Percentiles rank a stretch among this genome's conserved stretches.
Evolutionary conservation across 495 filamentous ascomycete species (phyloP).

Genomic region (Polyplosphaeria fusca): DNA sequence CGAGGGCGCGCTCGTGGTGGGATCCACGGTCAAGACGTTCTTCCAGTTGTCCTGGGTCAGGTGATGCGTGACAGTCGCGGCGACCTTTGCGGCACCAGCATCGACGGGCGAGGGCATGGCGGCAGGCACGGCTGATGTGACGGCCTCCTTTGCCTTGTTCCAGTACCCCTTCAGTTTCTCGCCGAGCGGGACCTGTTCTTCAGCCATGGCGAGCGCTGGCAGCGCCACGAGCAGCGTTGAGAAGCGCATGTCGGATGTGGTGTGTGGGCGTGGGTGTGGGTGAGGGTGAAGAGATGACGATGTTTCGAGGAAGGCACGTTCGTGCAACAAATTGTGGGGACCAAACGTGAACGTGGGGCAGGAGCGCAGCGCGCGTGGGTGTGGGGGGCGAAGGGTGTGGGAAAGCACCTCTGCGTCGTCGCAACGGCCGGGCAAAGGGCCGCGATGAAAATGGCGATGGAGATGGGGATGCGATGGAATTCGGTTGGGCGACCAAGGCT

Average conservation of each 20-base stretch:
- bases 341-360: neutral
- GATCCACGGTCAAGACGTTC: constrained; percentile 59
- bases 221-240: constrained; percentile 61
- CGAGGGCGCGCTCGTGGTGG: constrained; percentile 48
- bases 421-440: neutral
- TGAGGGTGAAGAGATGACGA: neutral
- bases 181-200: constrained; percentile 69
- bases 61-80: constrained; percentile 49
- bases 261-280: neutral
- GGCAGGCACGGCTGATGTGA: constrained; percentile 50
- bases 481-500: neutral
- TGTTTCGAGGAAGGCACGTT: constrained; percentile 7
- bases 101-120: constrained; percentile 47
- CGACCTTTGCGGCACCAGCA: constrained; percentile 53
- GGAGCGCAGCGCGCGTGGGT: neutral
- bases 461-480: neutral
- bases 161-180: constrained; percentile 66
- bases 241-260: constrained; percentile 64
- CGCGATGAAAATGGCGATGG: neutral
- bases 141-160: constrained; percentile 57
- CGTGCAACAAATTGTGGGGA: constrained; percentile 13
- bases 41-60: constrained; percentile 74
- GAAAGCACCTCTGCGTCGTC: neutral
- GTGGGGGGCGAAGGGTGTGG: neutral
- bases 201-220: constrained; percentile 66